Percentiles rank a stretch among this genome's conserved stretches.
phyloP scores from a whole-genome alignment of 2,329 filamentous ascomycete genomes.

The Canariomyces notabilis region DNA sequence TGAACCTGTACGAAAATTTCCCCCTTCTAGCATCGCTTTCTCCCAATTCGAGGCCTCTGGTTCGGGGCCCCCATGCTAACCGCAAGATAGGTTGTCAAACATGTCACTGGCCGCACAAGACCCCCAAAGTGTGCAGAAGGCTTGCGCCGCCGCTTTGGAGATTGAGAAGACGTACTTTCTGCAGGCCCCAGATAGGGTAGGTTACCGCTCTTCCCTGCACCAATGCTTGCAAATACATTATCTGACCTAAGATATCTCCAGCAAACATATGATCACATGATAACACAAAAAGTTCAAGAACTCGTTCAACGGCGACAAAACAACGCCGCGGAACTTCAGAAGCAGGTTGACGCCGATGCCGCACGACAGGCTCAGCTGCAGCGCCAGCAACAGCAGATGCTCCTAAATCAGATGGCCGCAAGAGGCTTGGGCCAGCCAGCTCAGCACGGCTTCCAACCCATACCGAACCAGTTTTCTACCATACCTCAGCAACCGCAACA shows the following conservation, averaged over 20 bases:
- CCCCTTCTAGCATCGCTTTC: background rate
- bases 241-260: constrained; percentile 29
- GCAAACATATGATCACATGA: constrained; percentile 46
- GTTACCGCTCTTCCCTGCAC: constrained; percentile 10
- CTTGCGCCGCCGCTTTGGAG: constrained; percentile 38
- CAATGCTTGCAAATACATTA: background rate
- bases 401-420: constrained; percentile 49
- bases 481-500: constrained; percentile 42
- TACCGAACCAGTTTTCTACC: constrained; percentile 52
- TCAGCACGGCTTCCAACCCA: constrained; percentile 52
- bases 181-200: constrained; percentile 45
- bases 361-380: constrained; percentile 26
- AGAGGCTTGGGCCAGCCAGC: constrained; percentile 45
- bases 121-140: constrained; percentile 35
- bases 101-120: constrained; percentile 41
- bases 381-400: constrained; percentile 37
- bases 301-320: constrained; percentile 47
- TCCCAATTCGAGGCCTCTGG: background rate
- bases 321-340: constrained; percentile 46
- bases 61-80: constrained; percentile 2
- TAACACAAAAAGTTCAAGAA: constrained; percentile 43
- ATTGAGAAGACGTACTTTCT: constrained; percentile 46
- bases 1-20: constrained; percentile 32
- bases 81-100: constrained; percentile 44
- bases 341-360: constrained; percentile 38